A percentile compares a stretch with the other conserved stretches of the same genome.
Evolutionary conservation across 495 filamentous ascomycete genomes (phyloP).

Genomic region (Lepraria neglecta): DNA sequence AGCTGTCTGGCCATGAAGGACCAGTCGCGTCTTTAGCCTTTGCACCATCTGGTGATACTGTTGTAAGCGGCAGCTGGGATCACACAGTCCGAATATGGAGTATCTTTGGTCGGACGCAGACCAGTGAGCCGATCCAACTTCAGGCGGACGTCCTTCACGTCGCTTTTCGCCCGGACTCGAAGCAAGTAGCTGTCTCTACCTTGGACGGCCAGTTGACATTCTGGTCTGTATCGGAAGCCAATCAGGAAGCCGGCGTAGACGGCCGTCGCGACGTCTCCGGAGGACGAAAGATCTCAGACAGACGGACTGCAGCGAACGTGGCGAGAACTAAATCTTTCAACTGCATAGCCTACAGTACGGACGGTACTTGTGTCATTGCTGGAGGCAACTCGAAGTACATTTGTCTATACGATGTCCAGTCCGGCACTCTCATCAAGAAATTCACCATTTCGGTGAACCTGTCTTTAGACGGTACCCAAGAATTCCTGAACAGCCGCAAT

Average conservation of each 20-base stretch:
- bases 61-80: conserved; percentile 94
- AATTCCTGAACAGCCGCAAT: conserved; percentile 85
- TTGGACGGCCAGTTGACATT: conserved; percentile 91
- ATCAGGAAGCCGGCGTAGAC: conserved; percentile 75
- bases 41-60: conserved; percentile 69
- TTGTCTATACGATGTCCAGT: conserved; percentile 85
- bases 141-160: conserved; percentile 85
- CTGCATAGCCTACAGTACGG: conserved; percentile 80
- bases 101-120: conserved; percentile 87
- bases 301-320: conserved; percentile 82
- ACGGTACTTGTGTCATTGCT: conserved; percentile 83
- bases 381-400: conserved; percentile 96
- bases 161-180: conserved; percentile 81
- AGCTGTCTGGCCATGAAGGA: conserved; percentile 86
- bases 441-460: conserved; percentile 91
- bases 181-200: conserved; percentile 84
- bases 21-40: conserved; percentile 84
- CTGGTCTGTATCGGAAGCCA: conserved; percentile 83
- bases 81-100: conserved; percentile 91
- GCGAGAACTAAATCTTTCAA: conserved; percentile 85
- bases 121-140: conserved; percentile 85
- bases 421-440: conserved; percentile 85
- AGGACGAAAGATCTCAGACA: conserved; percentile 77
- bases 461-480: conserved; percentile 89
- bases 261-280: conserved; percentile 89